Percentiles rank a stretch among this genome's conserved stretches.
These are phyloP conservation scores for Aspergillus coremiiformis DNA, from an alignment of 495 filamentous ascomycete genomes.

Conservation along the genomic window DNA sequence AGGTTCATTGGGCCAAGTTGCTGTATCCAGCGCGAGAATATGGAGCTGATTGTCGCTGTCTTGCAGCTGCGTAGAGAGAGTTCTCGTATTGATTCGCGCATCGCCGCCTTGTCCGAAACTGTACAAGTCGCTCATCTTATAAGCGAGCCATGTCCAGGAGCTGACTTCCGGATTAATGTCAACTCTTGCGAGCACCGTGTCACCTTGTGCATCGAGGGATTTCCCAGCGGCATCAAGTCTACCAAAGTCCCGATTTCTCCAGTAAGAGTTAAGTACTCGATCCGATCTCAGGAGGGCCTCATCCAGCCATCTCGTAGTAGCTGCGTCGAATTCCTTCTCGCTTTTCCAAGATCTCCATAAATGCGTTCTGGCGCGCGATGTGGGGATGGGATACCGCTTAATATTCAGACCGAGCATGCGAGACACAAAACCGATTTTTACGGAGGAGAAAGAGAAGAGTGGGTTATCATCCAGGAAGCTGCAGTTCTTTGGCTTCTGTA, in stretches of 20 bases:
- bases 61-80: conserved; percentile 42
- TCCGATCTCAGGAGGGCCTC: conserved; percentile 51
- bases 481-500: conserved; percentile 47
- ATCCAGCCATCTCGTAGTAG: conserved; percentile 54
- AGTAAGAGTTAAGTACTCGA: conserved; percentile 47
- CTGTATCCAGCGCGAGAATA: conserved; percentile 56
- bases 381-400: conserved; percentile 45
- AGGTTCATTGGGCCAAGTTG: conserved; percentile 60
- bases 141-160: conserved; percentile 50
- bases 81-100: conserved; percentile 35
- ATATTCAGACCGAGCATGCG: conserved; percentile 40
- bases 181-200: conserved; percentile 52
- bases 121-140: conserved; percentile 56
- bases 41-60: conserved; percentile 49
- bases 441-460: conserved; percentile 42
- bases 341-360: conserved; percentile 59
- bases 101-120: conserved; percentile 60
- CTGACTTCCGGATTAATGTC: conserved; percentile 52
- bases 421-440: conserved; percentile 35
- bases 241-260: conserved; percentile 48
- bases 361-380: conserved; percentile 48
- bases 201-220: conserved; percentile 47
- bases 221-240: conserved; percentile 42
- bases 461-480: conserved; percentile 51
- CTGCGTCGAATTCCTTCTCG: conserved; percentile 48